These are phyloP conservation scores for Stramenopiles sp. DNA, from an alignment of 352 stramenopile genomes.

Conservation along the genomic window DNA sequence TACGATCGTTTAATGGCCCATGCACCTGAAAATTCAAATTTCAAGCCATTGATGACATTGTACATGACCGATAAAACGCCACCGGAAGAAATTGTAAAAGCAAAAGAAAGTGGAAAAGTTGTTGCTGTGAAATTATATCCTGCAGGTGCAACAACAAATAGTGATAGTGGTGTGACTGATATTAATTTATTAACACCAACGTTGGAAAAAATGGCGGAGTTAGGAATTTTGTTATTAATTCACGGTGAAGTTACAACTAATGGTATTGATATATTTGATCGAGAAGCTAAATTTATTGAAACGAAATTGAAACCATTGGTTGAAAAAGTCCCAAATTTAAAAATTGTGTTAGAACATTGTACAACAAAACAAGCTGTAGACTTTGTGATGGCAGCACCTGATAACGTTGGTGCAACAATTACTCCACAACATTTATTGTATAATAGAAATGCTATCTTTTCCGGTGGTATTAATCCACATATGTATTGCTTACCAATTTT, in stretches of 20 bases:
- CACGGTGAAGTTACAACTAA: constrained; percentile 85
- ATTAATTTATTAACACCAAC: constrained; percentile 76
- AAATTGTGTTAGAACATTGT: constrained; percentile 99
- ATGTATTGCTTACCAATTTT: constrained; percentile 99
- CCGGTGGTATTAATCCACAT: constrained; percentile 85
- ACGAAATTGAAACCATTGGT: constrained; percentile 79
- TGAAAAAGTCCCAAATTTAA: constrained; percentile 68
- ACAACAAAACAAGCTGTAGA: constrained; percentile 84
- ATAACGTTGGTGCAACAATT: constrained; percentile 87
- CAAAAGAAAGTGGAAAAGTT: constrained; percentile 59
- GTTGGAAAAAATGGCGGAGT: constrained; percentile 40
- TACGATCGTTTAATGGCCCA: constrained; percentile 70
- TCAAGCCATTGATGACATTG: constrained; percentile 85
- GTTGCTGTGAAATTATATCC: constrained; percentile 95
- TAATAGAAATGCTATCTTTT: constrained; percentile 86
- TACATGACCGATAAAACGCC: constrained; percentile 96
- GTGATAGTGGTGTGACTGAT: constrained; percentile 84
- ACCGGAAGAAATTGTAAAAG: constrained; percentile 76
- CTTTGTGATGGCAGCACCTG: constrained; percentile 61
- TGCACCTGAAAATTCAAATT: constrained; percentile 43
- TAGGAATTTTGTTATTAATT: constrained; percentile 79
- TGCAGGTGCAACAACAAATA: constrained; percentile 94
- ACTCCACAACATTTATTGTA: constrained; percentile 97
- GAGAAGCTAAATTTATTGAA: constrained; percentile 86
- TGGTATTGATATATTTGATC: constrained; percentile 90